Evolutionary conservation across 2,329 filamentous ascomycete genomes (phyloP).

Genomic region (Colletotrichum eleusines): DNA sequence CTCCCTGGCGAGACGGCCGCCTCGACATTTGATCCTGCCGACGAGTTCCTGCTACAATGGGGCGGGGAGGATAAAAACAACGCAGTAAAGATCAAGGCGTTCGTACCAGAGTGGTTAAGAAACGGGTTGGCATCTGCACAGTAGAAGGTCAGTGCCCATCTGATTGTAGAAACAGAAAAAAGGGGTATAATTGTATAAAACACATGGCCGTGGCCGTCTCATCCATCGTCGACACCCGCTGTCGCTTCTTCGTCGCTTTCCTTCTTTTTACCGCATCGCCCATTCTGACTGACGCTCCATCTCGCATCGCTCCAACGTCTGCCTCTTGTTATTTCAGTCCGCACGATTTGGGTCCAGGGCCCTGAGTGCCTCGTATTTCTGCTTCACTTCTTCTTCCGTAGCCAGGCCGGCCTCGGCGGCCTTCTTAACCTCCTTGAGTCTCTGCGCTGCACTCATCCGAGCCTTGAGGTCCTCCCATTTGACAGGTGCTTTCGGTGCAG

Average conservation of each 20-base stretch:
- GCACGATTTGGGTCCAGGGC: conserved; percentile 11
- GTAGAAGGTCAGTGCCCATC: conserved; percentile 28
- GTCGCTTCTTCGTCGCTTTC: conserved; percentile 8
- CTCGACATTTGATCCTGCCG: conserved; percentile 71
- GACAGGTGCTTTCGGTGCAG: conserved; percentile 23
- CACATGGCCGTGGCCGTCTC: conserved; percentile 2
- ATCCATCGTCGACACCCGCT: background rate
- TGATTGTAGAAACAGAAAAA: conserved; percentile 33
- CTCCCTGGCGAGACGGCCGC: conserved; percentile 75
- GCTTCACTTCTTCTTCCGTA: conserved; percentile 54
- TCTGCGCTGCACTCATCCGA: conserved; percentile 49
- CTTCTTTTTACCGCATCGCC: background rate
- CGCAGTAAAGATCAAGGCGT: conserved; percentile 75
- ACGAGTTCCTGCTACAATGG: conserved; percentile 42
- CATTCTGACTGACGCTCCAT: background rate
- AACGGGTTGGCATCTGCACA: conserved; percentile 49
- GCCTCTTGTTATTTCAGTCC: background rate
- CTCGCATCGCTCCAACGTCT: background rate
- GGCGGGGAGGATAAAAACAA: conserved; percentile 49
- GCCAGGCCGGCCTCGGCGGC: conserved; percentile 63
- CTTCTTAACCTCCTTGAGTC: conserved; percentile 65
- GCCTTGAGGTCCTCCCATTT: conserved; percentile 43
- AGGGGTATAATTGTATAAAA: conserved; percentile 38
- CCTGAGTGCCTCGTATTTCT: conserved; percentile 42
- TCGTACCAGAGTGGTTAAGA: conserved; percentile 83